Percentiles rank a stretch among this genome's conserved stretches.
Evolutionary conservation across 2,329 filamentous ascomycete genomes (phyloP).

Genomic region (Ophiostoma piceae): DNA sequence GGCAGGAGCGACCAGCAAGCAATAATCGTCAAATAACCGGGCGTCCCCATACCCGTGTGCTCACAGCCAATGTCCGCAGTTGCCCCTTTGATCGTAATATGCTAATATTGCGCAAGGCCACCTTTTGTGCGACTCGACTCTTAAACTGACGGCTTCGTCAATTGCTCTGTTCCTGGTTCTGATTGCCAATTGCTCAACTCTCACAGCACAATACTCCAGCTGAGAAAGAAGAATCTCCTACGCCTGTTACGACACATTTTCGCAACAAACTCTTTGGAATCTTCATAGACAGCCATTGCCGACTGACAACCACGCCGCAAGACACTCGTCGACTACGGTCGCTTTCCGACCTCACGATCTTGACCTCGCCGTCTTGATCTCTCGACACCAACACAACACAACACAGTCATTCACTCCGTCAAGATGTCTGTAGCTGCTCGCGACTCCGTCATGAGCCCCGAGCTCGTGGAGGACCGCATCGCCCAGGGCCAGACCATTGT

Average conservation of each 20-base stretch:
- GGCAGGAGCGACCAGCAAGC: neutral
- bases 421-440: slow-evolving; percentile 30
- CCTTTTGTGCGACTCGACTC: slow-evolving; percentile 3
- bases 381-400: neutral
- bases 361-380: neutral
- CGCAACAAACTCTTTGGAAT: neutral
- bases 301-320: neutral
- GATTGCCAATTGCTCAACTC: neutral
- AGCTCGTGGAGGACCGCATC: slow-evolving; percentile 48
- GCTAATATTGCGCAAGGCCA: slow-evolving; percentile 13
- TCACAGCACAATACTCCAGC: neutral
- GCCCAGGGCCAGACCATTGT: slow-evolving; percentile 52
- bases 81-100: slow-evolving; percentile 9
- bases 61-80: slow-evolving; percentile 3
- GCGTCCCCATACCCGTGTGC: neutral
- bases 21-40: slow-evolving; percentile 1
- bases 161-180: neutral
- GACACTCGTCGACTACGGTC: neutral
- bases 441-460: slow-evolving; percentile 41
- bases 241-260: neutral
- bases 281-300: neutral
- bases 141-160: slow-evolving; percentile 6
- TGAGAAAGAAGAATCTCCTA: neutral
- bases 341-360: neutral
- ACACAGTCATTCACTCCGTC: too few relatives aligned